These are phyloP conservation scores for Smallanthus sonchifolius DNA, from an alignment of 129 eudicot genomes.

Conservation along the genomic window DNA sequence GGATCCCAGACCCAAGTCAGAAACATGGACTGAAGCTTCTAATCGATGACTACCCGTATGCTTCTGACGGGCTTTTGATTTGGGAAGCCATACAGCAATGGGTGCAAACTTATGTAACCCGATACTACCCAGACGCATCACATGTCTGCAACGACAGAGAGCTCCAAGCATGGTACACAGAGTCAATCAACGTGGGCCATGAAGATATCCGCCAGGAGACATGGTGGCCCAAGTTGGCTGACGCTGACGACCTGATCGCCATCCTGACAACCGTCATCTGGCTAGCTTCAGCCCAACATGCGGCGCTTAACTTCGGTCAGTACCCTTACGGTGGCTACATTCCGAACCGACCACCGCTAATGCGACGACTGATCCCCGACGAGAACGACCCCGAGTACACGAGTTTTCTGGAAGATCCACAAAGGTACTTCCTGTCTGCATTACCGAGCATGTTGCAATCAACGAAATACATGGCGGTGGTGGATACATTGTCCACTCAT, in stretches of 20 bases:
- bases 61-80: slow-evolving; percentile 81
- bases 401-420: slow-evolving; percentile 62
- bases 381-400: slow-evolving; percentile 70
- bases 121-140: slow-evolving; percentile 61
- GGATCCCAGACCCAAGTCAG: slow-evolving; percentile 73
- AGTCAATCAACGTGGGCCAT: slow-evolving; percentile 85
- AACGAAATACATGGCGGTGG: slow-evolving; percentile 90
- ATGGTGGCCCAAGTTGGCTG: slow-evolving; percentile 84
- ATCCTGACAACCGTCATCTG: slow-evolving; percentile 81
- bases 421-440: slow-evolving; percentile 57
- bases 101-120: slow-evolving; percentile 69
- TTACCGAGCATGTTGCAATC: slow-evolving; percentile 79
- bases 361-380: slow-evolving; percentile 70
- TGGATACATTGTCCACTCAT: slow-evolving; percentile 84
- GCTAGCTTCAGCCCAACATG: slow-evolving; percentile 94
- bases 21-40: slow-evolving; percentile 71
- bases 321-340: slow-evolving; percentile 89
- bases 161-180: slow-evolving; percentile 92
- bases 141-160: slow-evolving; percentile 58
- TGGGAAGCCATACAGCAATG: slow-evolving; percentile 81
- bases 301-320: slow-evolving; percentile 94
- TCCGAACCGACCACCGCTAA: slow-evolving; percentile 79
- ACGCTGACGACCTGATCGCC: slow-evolving; percentile 53
- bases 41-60: slow-evolving; percentile 87
- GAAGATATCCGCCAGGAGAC: slow-evolving; percentile 53